Conservation (phyloP, 805 yeast species). For the Priceomyces carsonii region DNA sequence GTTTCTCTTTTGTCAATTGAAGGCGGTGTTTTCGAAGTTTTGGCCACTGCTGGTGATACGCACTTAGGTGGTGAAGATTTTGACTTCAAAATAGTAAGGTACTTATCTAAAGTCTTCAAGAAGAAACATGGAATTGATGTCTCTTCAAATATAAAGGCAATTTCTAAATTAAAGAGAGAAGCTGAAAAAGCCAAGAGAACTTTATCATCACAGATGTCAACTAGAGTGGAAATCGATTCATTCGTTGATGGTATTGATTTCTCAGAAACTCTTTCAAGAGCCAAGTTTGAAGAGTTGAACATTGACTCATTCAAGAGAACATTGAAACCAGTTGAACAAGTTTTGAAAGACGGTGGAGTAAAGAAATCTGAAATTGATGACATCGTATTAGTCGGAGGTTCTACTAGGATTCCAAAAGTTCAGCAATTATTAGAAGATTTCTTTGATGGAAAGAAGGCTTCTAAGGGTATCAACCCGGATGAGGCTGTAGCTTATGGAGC, state of each 20-base stretch:
- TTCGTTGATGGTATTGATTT: conserved; percentile 51
- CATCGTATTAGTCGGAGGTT: conserved; percentile 51
- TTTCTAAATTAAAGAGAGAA: conserved; percentile 48
- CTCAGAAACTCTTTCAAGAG: conserved; percentile 47
- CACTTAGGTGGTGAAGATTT: conserved; percentile 55
- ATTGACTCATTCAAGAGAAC: conserved; percentile 46
- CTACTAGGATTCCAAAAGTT: conserved; percentile 52
- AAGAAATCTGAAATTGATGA: conserved; percentile 48
- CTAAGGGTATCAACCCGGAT: conserved; percentile 51
- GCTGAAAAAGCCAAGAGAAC: conserved; percentile 53
- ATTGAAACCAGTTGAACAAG: conserved; percentile 49
- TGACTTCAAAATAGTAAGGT: conserved; percentile 45
- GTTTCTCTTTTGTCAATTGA: conserved; percentile 68
- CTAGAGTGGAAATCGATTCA: conserved; percentile 47
- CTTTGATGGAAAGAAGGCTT: conserved; percentile 58
- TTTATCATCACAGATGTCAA: conserved; percentile 44
- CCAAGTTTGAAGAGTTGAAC: conserved; percentile 50
- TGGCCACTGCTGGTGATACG: conserved; percentile 51
- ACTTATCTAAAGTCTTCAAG: conserved; percentile 44
- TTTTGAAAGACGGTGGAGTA: conserved; percentile 45
- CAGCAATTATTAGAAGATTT: conserved; percentile 47
- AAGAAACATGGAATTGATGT: conserved; percentile 47
- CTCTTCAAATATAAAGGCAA: conserved; percentile 41
- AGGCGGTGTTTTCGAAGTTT: conserved; percentile 51
- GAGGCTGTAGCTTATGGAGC: conserved; percentile 65